Evolutionary conservation across 768 basidiomycete species (phyloP).

Genomic region (Mycena venus): DNA sequence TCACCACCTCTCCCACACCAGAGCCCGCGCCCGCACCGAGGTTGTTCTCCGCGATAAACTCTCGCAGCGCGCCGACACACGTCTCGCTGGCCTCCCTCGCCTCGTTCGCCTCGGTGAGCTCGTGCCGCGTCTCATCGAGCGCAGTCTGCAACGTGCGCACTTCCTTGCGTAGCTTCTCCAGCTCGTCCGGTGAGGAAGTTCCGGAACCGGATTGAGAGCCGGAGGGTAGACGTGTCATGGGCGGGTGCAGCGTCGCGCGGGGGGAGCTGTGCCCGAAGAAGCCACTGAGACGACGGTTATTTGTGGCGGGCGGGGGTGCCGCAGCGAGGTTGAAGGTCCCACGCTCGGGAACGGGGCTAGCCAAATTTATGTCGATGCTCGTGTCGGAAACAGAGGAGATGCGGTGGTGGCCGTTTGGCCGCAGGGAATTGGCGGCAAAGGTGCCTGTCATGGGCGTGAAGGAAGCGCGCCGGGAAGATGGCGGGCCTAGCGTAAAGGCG

Average conservation of each 20-base stretch:
- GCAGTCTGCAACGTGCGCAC: conserved; percentile 67
- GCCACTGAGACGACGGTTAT: conserved; percentile 61
- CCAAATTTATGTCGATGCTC: conserved; percentile 52
- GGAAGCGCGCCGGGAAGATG: conserved; percentile 77
- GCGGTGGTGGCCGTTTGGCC: conserved; percentile 70
- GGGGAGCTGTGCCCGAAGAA: conserved; percentile 67
- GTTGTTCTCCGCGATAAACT: conserved; percentile 84
- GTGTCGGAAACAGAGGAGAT: conserved; percentile 83
- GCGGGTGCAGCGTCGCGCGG: conserved; percentile 33
- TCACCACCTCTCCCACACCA: conserved; percentile 54
- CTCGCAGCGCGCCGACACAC: conserved; percentile 85
- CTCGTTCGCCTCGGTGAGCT: conserved; percentile 84
- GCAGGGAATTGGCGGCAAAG: conserved; percentile 47
- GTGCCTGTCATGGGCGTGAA: conserved; percentile 81
- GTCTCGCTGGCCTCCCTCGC: conserved; percentile 89
- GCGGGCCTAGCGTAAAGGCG: conserved; percentile 52
- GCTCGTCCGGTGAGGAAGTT: conserved; percentile 51
- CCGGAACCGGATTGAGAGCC: not conserved
- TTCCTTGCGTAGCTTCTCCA: conserved; percentile 74
- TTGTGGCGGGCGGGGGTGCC: conserved; percentile 17
- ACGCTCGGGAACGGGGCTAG: conserved; percentile 49
- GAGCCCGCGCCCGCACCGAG: conserved; percentile 65
- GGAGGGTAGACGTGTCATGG: no score
- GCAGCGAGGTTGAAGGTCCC: not conserved
- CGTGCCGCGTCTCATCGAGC: conserved; percentile 73